Percentiles rank a stretch among this genome's conserved stretches.
Conservation (phyloP, 2,329 filamentous ascomycete genomes). For the Colletotrichum viniferum region DNA sequence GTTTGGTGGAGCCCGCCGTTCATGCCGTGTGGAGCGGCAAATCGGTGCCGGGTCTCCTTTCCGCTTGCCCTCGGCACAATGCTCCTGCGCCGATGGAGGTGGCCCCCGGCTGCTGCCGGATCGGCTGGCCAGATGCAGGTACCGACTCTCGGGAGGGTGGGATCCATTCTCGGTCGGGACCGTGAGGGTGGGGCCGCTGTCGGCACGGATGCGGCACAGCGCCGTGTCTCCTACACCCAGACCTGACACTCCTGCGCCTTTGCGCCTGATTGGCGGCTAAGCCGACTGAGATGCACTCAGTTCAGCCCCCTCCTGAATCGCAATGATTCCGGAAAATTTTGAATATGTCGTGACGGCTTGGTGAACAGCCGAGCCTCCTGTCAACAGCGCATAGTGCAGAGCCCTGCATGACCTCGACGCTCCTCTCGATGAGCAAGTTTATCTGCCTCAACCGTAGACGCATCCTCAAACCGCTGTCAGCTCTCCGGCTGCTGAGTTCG, state of each 20-base stretch:
- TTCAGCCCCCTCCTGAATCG: neutral
- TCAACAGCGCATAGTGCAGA: slow-evolving; percentile 51
- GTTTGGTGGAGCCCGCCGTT: neutral
- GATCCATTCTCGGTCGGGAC: neutral
- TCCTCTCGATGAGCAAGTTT: slow-evolving; percentile 68
- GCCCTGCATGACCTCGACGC: slow-evolving; percentile 61
- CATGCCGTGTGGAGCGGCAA: neutral
- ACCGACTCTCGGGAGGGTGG: neutral
- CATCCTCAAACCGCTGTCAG: slow-evolving; percentile 56
- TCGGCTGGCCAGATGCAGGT: neutral
- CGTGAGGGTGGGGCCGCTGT: neutral
- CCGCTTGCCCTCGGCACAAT: accelerated
- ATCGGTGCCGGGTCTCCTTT: neutral
- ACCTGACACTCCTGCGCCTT: neutral
- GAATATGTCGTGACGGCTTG: neutral
- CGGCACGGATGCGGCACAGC: neutral
- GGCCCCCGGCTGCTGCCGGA: neutral
- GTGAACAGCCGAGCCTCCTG: neutral
- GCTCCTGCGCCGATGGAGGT: accelerated
- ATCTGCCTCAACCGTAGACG: slow-evolving; percentile 65
- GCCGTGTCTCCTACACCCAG: neutral
- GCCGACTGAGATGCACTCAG: accelerated
- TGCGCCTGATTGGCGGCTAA: neutral
- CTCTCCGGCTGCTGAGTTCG: too few relatives aligned
- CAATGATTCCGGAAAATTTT: neutral